A percentile compares a stretch with the other conserved stretches of the same genome.
Evolutionary conservation across 169 alveolate genomes (phyloP).

Genomic region (Eimeria maxima): DNA sequence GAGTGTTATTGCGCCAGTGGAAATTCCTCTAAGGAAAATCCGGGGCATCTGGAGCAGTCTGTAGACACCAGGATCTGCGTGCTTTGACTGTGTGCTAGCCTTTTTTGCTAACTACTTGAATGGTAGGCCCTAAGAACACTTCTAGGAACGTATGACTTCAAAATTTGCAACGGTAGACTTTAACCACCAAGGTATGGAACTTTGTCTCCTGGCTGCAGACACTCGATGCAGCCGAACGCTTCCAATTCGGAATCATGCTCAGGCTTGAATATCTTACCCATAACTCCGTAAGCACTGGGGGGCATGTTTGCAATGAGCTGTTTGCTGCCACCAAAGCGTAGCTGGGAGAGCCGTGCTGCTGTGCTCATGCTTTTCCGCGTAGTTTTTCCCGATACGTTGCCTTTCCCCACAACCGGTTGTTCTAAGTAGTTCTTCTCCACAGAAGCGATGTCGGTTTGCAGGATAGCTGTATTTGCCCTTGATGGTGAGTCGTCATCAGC

Average conservation of each 20-base stretch:
- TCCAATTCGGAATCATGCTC: conserved; percentile 67
- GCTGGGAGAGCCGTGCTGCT: conserved; percentile 75
- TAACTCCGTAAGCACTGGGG: conserved; percentile 70
- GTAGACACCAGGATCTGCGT: not conserved
- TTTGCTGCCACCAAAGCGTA: conserved; percentile 65
- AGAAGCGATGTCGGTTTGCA: conserved; percentile 21
- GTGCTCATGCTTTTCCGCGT: conserved; percentile 73
- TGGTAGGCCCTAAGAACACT: not conserved
- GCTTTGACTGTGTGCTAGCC: not conserved
- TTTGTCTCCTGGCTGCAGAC: conserved; percentile 72
- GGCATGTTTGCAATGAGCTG: conserved; percentile 67
- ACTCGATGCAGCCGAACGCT: conserved; percentile 77
- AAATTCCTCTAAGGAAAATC: not conserved
- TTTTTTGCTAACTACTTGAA: not conserved
- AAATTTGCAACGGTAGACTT: not conserved
- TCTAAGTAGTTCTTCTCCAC: conserved; percentile 58
- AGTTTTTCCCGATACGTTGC: conserved; percentile 70
- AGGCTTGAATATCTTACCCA: conserved; percentile 47
- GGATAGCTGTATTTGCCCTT: conserved; percentile 1
- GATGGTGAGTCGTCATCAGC: conserved; percentile 21
- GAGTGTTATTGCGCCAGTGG: not conserved
- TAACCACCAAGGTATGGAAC: conserved; percentile 66
- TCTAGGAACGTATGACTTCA: not conserved
- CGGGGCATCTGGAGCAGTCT: not conserved
- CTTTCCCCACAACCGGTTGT: conserved; percentile 53